Conservation (phyloP, 1,284 basidiomycete species). For the Baeospora myosura region DNA sequence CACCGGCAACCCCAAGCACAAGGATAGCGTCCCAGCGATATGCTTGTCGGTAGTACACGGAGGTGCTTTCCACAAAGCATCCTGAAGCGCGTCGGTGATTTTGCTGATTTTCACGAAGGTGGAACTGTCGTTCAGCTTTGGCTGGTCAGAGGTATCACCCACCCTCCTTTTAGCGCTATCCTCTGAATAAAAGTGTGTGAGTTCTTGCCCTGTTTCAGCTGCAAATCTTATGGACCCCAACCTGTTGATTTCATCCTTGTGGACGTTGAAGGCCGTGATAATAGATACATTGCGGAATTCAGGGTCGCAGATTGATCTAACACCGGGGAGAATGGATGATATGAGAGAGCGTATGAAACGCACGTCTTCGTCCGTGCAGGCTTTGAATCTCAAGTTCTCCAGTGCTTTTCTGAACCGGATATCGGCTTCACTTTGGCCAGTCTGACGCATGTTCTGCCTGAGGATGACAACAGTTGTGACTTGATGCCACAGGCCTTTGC, state of each 20-base stretch:
- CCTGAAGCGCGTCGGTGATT: not conserved
- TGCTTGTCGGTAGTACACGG: not conserved
- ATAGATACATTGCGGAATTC: slow-evolving; percentile 24
- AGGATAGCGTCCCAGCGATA: not conserved
- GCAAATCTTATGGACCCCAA: slow-evolving; percentile 22
- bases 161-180: slow-evolving; percentile 12
- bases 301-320: slow-evolving; percentile 12
- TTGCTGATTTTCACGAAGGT: not conserved
- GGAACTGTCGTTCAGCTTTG: too few species aligned
- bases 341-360: slow-evolving; percentile 18
- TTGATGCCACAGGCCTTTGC: slow-evolving; percentile 27
- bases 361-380: slow-evolving; percentile 26
- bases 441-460: slow-evolving; percentile 30
- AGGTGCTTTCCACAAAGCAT: not conserved
- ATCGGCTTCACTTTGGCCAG: slow-evolving; percentile 18
- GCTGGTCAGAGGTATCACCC: too few species aligned
- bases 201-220: slow-evolving; percentile 18
- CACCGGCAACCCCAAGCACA: not conserved
- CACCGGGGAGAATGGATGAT: slow-evolving; percentile 4
- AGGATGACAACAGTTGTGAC: slow-evolving; percentile 27
- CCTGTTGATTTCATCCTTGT: slow-evolving; percentile 27
- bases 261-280: slow-evolving; percentile 24
- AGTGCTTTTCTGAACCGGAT: slow-evolving; percentile 18
- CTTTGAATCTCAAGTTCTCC: slow-evolving; percentile 25
- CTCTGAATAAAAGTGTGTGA: slow-evolving; percentile 18